These are phyloP conservation scores for Lipomyces mesembrius DNA, from an alignment of 805 yeast genomes.

Conservation along the genomic window DNA sequence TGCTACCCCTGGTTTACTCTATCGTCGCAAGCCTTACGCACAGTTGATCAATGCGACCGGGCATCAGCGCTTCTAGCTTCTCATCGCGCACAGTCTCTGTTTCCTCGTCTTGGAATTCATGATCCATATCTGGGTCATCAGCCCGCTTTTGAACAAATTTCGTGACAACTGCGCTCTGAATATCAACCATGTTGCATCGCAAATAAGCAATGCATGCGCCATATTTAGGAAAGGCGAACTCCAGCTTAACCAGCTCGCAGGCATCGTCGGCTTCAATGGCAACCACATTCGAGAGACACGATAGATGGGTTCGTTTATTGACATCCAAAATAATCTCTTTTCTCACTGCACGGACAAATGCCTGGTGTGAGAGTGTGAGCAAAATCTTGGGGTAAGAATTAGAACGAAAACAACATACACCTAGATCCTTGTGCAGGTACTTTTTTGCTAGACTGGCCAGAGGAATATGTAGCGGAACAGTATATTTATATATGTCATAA, in stretches of 20 bases:
- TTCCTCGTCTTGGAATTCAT: constrained; percentile 7
- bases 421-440: constrained; percentile 25
- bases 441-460: constrained; percentile 10
- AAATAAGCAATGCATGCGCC: constrained; percentile 18
- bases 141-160: background rate
- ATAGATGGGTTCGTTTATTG: constrained; percentile 23
- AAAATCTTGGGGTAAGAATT: background rate
- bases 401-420: constrained; percentile 9
- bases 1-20: background rate
- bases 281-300: constrained; percentile 22
- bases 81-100: constrained; percentile 15
- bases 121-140: constrained; percentile 7
- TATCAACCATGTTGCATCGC: constrained; percentile 20
- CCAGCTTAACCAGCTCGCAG: constrained; percentile 29
- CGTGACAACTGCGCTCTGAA: constrained; percentile 26
- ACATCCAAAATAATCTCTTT: constrained; percentile 23
- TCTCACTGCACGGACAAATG: constrained; percentile 26
- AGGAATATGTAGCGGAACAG: constrained; percentile 33
- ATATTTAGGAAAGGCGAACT: constrained; percentile 12
- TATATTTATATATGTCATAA: constrained; percentile 28
- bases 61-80: constrained; percentile 18
- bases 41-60: constrained; percentile 27
- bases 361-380: constrained; percentile 8
- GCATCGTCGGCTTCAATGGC: constrained; percentile 35
- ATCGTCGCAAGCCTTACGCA: constrained; percentile 5